These are phyloP conservation scores for Stevia rebaudiana DNA, from an alignment of 140 eudicot genomes.

Conservation along the genomic window DNA sequence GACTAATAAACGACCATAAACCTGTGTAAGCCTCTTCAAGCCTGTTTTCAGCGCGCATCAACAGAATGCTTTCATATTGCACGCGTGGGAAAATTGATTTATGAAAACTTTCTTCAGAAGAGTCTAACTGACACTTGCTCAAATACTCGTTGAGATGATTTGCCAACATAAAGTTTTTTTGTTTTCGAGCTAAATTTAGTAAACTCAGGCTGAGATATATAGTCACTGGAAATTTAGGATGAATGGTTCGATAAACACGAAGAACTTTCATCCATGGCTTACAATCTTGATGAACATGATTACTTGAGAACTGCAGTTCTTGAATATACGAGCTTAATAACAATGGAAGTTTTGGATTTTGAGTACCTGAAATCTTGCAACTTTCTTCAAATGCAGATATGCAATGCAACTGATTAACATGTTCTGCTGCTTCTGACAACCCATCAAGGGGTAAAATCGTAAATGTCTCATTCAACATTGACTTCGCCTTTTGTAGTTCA, in stretches of 20 bases:
- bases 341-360: constrained; percentile 38
- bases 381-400: constrained; percentile 69
- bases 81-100: constrained; percentile 39
- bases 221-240: constrained; percentile 58
- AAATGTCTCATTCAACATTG: constrained; percentile 68
- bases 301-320: constrained; percentile 47
- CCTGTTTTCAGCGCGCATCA: constrained; percentile 78
- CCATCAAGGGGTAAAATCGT: constrained; percentile 82
- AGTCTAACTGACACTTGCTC: constrained; percentile 38
- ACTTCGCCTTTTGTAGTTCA: constrained; percentile 68
- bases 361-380: constrained; percentile 43
- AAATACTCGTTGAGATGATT: constrained; percentile 59
- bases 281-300: constrained; percentile 65
- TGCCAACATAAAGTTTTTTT: constrained; percentile 69
- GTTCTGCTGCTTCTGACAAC: constrained; percentile 72
- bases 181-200: constrained; percentile 78
- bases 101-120: constrained; percentile 43
- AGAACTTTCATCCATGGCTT: constrained; percentile 81
- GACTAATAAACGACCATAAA: constrained; percentile 80
- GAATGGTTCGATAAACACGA: constrained; percentile 55
- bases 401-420: constrained; percentile 78
- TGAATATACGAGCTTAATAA: constrained; percentile 50
- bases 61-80: constrained; percentile 69
- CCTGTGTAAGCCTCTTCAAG: constrained; percentile 64
- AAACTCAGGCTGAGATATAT: constrained; percentile 65